Base-by-base conservation (phyloP, 805 yeast species). In the Candida pseudoglaebosa region DNA sequence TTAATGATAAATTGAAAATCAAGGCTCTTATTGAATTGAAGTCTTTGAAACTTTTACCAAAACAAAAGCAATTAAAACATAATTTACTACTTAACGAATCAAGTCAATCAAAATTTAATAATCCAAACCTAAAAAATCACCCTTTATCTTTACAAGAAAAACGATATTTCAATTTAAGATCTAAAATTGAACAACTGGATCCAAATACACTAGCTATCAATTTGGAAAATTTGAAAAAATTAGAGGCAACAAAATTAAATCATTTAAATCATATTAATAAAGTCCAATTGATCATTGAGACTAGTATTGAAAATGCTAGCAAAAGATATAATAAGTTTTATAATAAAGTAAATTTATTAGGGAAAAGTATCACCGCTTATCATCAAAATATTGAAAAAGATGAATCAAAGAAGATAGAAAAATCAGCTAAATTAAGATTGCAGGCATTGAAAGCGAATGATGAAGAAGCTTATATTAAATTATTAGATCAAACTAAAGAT, bases 371-470 rank as follows among this genome's bases (percentile, higher is more conserved):
- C 26, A 61, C 51, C 41, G 67, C 65, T 46, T 74, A 67, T 62
- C 88, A 82, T 49, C 66, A 63, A 42, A 62, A 64, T 40, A 71
- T 79, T 18, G 93, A 84, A 56, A 80, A 77, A 56, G 95, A 85
- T 40, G 93, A 84, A 59, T 77, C 79, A 44, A 83, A 76, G 64
- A 75, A 82, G 59, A 62, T 82, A 44, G 93, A 85, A 59, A 79
- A 77, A 56, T 84, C 81, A 20, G 95, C 95, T n/a, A 84, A 82
- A 54, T 90, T 84, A 57, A 83, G 95, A 77, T 75, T 85, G 62
- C 89, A 82, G 53, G 93, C 93, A 20, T 76, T 85, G 70, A 84
- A 82, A 59, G 85, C 90, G 13, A 84, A 85, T 57, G 95, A 85
- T 67, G 95, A 85, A 61, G 95, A 85, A 56, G 93, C 93, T 2